Evolutionary conservation across 352 stramenopile genomes (phyloP).

Genomic region (Globisporangium ultimum): DNA sequence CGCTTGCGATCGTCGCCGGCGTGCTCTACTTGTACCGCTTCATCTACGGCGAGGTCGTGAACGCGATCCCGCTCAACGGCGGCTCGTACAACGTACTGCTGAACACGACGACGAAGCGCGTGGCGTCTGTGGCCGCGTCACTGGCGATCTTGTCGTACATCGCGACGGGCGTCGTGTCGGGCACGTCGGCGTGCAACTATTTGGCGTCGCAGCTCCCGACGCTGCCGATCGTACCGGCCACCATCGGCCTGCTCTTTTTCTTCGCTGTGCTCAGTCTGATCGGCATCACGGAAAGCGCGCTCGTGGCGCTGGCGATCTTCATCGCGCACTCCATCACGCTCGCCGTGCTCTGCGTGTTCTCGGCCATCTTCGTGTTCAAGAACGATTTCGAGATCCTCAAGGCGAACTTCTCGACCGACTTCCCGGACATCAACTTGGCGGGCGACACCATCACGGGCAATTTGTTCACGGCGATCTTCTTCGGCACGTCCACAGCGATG

Average conservation of each 20-base stretch:
- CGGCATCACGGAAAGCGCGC: constrained; percentile 91
- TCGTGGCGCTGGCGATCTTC: constrained; percentile 91
- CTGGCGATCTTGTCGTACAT: constrained; percentile 96
- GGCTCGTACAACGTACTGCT: constrained; percentile 96
- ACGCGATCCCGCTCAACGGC: constrained; percentile 93
- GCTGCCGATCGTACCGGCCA: constrained; percentile 75
- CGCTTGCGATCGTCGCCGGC: constrained; percentile 86
- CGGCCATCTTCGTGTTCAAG: constrained; percentile 73
- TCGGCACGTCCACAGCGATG: constrained; percentile 92
- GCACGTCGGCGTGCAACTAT: constrained; percentile 87
- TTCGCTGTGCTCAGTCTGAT: constrained; percentile 90
- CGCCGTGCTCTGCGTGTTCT: constrained; percentile 71
- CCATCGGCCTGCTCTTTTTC: constrained; percentile 86
- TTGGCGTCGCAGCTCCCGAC: constrained; percentile 71
- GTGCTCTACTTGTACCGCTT: constrained; percentile 89
- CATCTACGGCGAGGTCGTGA: constrained; percentile 94
- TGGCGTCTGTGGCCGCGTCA: constrained; percentile 91
- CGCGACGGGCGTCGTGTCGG: constrained; percentile 90
- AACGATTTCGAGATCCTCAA: constrained; percentile 78
- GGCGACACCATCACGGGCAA: constrained; percentile 76
- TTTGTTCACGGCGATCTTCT: constrained; percentile 87
- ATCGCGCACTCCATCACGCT: constrained; percentile 87
- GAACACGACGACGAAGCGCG: constrained; percentile 93
- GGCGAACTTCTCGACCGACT: constrained; percentile 82
- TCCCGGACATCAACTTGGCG: constrained; percentile 87